Percentiles rank a stretch among this genome's conserved stretches.
These are phyloP conservation scores for Phyllosticta ampelicida DNA, from an alignment of 2,329 filamentous ascomycete species.

Conservation along the genomic window DNA sequence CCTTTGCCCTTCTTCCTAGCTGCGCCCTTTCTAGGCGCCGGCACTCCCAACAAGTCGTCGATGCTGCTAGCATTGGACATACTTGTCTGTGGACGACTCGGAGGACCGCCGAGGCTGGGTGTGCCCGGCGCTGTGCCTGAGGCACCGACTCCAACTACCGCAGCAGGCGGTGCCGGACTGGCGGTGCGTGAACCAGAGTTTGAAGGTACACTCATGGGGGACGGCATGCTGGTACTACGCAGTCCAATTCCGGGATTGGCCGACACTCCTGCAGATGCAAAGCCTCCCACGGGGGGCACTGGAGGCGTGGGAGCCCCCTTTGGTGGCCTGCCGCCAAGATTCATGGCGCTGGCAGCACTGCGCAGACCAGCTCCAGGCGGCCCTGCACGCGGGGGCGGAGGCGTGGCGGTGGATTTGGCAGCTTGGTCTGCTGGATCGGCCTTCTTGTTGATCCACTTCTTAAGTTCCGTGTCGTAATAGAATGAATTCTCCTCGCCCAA, in stretches of 20 bases:
- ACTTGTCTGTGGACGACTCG: constrained; percentile 53
- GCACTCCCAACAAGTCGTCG: constrained; percentile 76
- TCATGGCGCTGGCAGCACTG: constrained; percentile 40
- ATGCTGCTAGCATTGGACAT: constrained; percentile 91
- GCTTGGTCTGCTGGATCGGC: constrained; percentile 52
- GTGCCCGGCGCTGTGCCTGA: constrained; percentile 1
- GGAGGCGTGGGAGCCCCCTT: background rate
- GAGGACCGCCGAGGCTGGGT: constrained; percentile 22
- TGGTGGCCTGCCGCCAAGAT: constrained; percentile 14
- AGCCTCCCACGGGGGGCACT: background rate
- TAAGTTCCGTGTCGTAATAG: constrained; percentile 88
- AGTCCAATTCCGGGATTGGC: background rate
- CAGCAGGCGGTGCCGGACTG: constrained; percentile 21
- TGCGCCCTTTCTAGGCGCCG: constrained; percentile 54
- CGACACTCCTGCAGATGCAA: background rate
- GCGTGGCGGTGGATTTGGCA: constrained; percentile 48
- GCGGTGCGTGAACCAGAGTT: constrained; percentile 19
- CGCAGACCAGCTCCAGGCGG: constrained; percentile 41
- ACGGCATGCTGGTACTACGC: constrained; percentile 27
- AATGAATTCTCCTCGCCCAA: constrained; percentile 89
- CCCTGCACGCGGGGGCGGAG: constrained; percentile 62
- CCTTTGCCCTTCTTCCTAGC: constrained; percentile 64
- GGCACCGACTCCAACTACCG: background rate
- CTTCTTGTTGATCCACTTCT: constrained; percentile 98
- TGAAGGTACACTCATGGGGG: constrained; percentile 17